These are phyloP conservation scores for Pythium plurisporium DNA, from an alignment of 352 stramenopile species.

Conservation along the genomic window DNA sequence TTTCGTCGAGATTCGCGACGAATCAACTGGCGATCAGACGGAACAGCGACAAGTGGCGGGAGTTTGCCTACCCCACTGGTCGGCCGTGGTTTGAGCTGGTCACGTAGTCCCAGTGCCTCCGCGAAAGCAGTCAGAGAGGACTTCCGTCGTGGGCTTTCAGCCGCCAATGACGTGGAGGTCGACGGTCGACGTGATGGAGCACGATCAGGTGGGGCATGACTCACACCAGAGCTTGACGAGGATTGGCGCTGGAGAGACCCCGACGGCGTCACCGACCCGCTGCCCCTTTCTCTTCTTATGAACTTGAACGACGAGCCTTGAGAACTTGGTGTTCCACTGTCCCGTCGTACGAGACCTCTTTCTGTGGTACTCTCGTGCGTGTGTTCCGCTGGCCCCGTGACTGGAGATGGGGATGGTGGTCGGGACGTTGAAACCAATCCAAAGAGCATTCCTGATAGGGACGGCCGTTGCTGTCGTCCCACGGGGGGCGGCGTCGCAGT, in stretches of 20 bases:
- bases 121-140: slow-evolving; percentile 17
- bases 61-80: background rate
- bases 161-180: background rate
- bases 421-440: background rate
- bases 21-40: slow-evolving; percentile 8
- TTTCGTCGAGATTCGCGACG: background rate
- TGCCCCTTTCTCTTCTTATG: background rate
- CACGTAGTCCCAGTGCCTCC: slow-evolving; percentile 2
- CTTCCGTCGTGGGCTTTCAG: slow-evolving; percentile 8
- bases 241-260: slow-evolving; percentile 4
- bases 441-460: slow-evolving; percentile 2
- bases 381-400: background rate
- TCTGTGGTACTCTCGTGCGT: background rate
- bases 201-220: background rate
- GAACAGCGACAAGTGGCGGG: background rate
- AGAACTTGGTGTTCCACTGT: background rate
- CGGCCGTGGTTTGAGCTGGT: slow-evolving; percentile 3
- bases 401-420: background rate
- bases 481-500: background rate
- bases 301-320: background rate
- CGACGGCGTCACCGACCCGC: background rate
- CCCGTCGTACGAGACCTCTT: background rate
- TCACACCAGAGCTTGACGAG: slow-evolving; percentile 1
- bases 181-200: background rate
- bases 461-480: background rate